Base-by-base conservation (phyloP, 441 rosid genomes). In the Jatropha multifida region DNA sequence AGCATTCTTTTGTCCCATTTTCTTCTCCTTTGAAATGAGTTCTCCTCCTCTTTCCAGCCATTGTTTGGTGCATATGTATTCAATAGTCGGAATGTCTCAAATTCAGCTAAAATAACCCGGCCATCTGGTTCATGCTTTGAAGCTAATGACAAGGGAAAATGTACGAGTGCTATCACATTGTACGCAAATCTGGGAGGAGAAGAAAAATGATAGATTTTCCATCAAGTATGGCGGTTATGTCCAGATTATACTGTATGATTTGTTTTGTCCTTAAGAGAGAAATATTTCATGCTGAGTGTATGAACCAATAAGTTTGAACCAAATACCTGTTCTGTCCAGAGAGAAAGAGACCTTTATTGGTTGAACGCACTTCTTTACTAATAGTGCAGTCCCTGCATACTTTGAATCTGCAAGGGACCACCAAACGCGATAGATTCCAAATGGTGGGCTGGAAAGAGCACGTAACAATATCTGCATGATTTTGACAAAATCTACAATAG, bases 11-110 rank as follows among this genome's bases (percentile, higher is more conserved):
- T 92, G 82, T 96, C 98, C 97, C 99, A 96, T 82, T 92, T 96
- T 82, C 98, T 91, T 89, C 98, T 92, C 79, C 97, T 90, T 69
- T 77, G 96, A 82, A 94, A 96, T 44, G 98, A 84, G 72, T 90
- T 96, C 77, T 90, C 98, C 83, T 92, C 97, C 26, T 96, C 99
- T 86, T 87, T 96, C 99, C 99, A 96, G 70, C 98, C 99, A 83
- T 96, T 96, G 78, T 96, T 96, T 74, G 99, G 99, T 5, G 90
- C 84, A 85, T 94, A 94, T 13, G 97, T 96, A 75, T 92, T 94
- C 87, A 96, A 78, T 55, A 96, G 61, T 67, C 86, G 82, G 74
- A 90, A 85, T 32, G 91, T 87, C 86, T 91, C 89, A 74, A 96
- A 96, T 82, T 96, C 98, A 70, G 92, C 97, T 81, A 94, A 85